Evolutionary conservation across 306 rosid species (phyloP).

Genomic region (Alnus glutinosa): DNA sequence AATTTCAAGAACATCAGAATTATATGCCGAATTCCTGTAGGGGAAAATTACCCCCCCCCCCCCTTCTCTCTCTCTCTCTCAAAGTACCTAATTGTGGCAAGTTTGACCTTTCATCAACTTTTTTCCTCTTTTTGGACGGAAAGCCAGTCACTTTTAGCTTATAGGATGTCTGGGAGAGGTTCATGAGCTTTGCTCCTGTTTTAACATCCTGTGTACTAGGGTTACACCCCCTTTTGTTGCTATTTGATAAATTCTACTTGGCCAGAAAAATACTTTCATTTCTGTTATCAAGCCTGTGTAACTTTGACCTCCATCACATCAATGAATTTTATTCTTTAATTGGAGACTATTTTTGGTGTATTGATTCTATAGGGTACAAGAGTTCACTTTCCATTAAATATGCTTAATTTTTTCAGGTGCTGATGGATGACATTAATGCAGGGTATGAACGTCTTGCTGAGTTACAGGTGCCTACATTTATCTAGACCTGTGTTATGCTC

Average conservation of each 20-base stretch:
- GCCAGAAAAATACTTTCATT: background rate
- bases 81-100: too few species aligned
- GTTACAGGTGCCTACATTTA: slow-evolving; percentile 59
- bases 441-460: slow-evolving; percentile 94
- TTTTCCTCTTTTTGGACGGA: too few species aligned
- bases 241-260: background rate
- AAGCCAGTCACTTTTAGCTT: too few species aligned
- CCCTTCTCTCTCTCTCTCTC: too few species aligned
- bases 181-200: background rate
- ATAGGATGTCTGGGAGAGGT: background rate
- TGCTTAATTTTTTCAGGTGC: slow-evolving; percentile 52
- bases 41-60: too few species aligned
- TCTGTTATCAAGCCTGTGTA: background rate
- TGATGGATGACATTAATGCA: slow-evolving; percentile 94
- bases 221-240: background rate
- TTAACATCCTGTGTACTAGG: background rate
- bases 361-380: background rate
- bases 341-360: background rate
- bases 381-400: slow-evolving; percentile 18
- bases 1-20: background rate
- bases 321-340: background rate
- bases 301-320: background rate
- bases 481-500: background rate
- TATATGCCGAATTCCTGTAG: background rate
- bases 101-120: too few species aligned